phyloP scores from a whole-genome alignment of 140 eudicot species.

The Oenanthe javanica region DNA sequence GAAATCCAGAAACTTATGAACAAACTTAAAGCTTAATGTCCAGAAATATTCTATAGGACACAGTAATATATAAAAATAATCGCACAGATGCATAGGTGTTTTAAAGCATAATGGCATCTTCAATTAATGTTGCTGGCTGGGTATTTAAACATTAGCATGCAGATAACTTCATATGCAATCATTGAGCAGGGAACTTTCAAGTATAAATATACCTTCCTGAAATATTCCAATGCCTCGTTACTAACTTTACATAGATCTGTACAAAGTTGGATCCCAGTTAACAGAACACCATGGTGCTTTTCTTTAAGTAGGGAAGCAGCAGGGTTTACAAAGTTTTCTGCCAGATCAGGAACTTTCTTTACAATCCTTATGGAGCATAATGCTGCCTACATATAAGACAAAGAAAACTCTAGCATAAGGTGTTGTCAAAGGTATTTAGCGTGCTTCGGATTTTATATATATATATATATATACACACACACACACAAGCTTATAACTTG shows the following conservation, averaged over 20 bases:
- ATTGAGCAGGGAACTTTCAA: not conserved
- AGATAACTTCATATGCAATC: not conserved
- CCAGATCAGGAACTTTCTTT: conserved; percentile 93
- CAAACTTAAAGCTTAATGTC: not conserved
- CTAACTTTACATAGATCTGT: conserved; percentile 74
- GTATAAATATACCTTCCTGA: conserved; percentile 55
- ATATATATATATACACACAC: not conserved
- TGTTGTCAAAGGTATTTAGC: not conserved
- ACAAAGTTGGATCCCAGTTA: conserved; percentile 91
- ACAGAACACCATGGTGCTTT: conserved; percentile 91
- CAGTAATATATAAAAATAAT: not conserved
- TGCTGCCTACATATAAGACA: conserved; percentile 62
- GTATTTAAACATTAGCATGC: not conserved
- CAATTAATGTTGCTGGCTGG: not conserved
- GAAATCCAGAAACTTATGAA: not conserved
- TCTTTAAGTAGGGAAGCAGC: conserved; percentile 84
- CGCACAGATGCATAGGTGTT: not conserved
- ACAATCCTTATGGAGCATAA: conserved; percentile 85
- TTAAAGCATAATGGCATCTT: not conserved
- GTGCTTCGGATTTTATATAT: not conserved
- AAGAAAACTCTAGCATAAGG: not conserved
- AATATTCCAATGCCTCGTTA: conserved; percentile 86
- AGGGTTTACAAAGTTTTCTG: conserved; percentile 77
- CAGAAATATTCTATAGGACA: not conserved
- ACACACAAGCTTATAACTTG: too few species aligned